Conservation (phyloP, 2,329 filamentous ascomycete genomes). For the Monilinia fructigena region DNA sequence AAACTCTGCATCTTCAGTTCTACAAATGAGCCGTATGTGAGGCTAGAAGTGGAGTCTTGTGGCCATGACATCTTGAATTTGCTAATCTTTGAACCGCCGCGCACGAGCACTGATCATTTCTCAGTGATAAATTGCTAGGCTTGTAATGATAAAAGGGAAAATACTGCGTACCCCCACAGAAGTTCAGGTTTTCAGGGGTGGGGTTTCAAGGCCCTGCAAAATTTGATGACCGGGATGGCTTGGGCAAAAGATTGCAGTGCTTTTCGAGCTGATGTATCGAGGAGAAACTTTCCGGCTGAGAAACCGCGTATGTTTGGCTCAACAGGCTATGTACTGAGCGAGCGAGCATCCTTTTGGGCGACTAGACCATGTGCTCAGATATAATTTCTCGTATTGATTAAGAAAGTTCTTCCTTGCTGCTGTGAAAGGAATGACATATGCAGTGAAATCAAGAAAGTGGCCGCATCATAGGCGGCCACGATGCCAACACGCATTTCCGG, state of each 20-base stretch:
- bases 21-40: background rate
- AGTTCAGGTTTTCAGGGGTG: conserved; percentile 3
- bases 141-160: background rate
- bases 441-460: conserved; percentile 16
- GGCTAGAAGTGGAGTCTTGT: conserved; percentile 15
- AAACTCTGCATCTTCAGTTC: conserved; percentile 12
- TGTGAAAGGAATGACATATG: conserved; percentile 13
- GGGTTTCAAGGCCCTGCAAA: background rate
- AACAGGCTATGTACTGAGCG: background rate
- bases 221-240: conserved; percentile 6
- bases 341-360: background rate
- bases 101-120: background rate
- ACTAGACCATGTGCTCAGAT: background rate
- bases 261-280: background rate
- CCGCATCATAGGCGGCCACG: background rate
- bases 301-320: background rate
- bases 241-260: background rate
- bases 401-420: conserved; percentile 13
- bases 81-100: conserved; percentile 21
- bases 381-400: background rate
- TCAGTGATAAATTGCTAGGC: conserved; percentile 3
- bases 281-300: background rate
- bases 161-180: conserved; percentile 5
- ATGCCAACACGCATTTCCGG: conserved; percentile 4
- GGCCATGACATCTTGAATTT: background rate